A percentile compares a stretch with the other conserved stretches of the same genome.
phyloP scores from a whole-genome alignment of 2,329 filamentous ascomycete genomes.

The Arthroderma sp. region DNA sequence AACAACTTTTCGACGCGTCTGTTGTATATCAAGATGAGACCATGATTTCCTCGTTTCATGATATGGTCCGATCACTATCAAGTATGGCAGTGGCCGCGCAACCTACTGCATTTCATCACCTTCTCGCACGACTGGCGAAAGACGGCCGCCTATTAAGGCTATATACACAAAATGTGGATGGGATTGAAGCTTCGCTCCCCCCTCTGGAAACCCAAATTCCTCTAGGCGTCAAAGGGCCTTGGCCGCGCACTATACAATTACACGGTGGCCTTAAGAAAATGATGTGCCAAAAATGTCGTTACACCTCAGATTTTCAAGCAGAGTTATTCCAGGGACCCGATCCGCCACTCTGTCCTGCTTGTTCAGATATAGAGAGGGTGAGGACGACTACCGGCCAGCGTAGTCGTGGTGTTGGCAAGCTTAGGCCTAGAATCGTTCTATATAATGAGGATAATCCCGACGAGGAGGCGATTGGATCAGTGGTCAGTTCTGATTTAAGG shows the following conservation, averaged over 20 bases:
- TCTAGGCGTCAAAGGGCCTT: slow-evolving; percentile 70
- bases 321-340: slow-evolving; percentile 72
- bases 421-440: slow-evolving; percentile 85
- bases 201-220: slow-evolving; percentile 72
- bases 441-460: slow-evolving; percentile 98
- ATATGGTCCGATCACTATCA: slow-evolving; percentile 86
- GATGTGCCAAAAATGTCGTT: slow-evolving; percentile 86
- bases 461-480: slow-evolving; percentile 86
- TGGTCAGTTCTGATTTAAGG: slow-evolving; percentile 73
- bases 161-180: slow-evolving; percentile 95
- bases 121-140: slow-evolving; percentile 76
- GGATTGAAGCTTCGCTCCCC: slow-evolving; percentile 71
- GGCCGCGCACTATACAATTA: slow-evolving; percentile 85
- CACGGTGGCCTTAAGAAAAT: slow-evolving; percentile 91
- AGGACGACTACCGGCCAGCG: slow-evolving; percentile 72
- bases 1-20: slow-evolving; percentile 91
- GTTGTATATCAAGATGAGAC: slow-evolving; percentile 82
- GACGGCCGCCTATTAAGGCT: slow-evolving; percentile 79
- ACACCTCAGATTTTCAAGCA: slow-evolving; percentile 61
- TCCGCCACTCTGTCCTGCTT: slow-evolving; percentile 65
- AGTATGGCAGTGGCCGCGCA: slow-evolving; percentile 61
- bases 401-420: slow-evolving; percentile 79
- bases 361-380: slow-evolving; percentile 59
- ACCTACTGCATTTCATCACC: slow-evolving; percentile 83
- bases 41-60: slow-evolving; percentile 82